Conservation (phyloP, 1,284 basidiomycete species). For the Inonotus obliquus region DNA sequence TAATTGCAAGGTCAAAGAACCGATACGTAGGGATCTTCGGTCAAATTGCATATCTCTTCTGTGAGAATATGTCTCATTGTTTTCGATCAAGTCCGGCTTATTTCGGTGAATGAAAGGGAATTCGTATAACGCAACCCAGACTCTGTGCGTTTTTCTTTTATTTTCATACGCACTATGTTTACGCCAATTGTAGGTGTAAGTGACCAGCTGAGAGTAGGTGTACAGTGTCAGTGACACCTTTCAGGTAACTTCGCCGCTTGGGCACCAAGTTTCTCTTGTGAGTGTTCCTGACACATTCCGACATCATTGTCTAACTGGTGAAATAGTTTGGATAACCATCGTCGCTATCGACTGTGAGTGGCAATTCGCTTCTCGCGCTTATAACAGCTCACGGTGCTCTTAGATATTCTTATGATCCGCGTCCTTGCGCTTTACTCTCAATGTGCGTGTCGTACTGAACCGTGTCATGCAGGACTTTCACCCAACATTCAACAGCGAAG, state of each 20-base stretch:
- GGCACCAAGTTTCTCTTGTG: no score
- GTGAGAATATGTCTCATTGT: not conserved
- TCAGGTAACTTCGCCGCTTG: no score
- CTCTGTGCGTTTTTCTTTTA: no score
- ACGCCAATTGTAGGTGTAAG: no score
- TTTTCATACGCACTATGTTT: no score
- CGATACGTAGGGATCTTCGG: slow-evolving; percentile 2
- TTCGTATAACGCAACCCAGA: no score
- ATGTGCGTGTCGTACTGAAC: not conserved
- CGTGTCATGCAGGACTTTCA: not conserved
- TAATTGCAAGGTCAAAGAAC: not conserved
- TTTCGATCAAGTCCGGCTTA: not conserved
- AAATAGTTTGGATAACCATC: not conserved
- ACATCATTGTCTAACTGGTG: no score
- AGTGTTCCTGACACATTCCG: no score
- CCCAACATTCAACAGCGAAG: no score
- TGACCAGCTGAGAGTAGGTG: not conserved
- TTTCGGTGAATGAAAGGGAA: no score
- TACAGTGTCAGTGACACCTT: no score
- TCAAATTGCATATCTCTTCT: not conserved
- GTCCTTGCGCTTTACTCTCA: slow-evolving; percentile 5
- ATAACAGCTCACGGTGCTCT: not conserved
- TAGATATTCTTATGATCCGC: slow-evolving; percentile 7
- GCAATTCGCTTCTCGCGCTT: no score
- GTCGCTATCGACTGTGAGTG: not conserved